phyloP scores from a whole-genome alignment of 768 basidiomycete genomes.

The Tylopilus plumbeoviolaceoides region DNA sequence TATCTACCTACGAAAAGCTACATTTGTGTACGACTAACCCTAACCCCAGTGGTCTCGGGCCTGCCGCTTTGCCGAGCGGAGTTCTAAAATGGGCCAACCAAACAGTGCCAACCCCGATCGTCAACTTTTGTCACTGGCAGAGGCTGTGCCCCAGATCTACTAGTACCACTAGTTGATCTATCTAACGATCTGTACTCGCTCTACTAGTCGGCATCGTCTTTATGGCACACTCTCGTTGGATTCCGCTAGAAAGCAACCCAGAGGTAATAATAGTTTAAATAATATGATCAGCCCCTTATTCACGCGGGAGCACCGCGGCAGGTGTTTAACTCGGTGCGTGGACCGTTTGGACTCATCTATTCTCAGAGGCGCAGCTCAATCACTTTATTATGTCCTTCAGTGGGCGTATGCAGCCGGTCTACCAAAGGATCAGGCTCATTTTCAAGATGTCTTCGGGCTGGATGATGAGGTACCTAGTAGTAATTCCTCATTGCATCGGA shows the following conservation, averaged over 20 bases:
- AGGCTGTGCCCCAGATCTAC: not conserved
- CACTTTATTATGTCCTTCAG: conserved; percentile 27
- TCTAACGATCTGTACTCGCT: not conserved
- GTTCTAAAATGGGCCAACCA: too few species aligned
- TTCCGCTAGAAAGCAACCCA: conserved; percentile 79
- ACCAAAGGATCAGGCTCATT: conserved; percentile 43
- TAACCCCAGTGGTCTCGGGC: too few species aligned
- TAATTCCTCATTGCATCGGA: too few species aligned
- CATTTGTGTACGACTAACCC: too few species aligned
- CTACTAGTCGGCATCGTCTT: not conserved
- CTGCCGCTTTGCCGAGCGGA: too few species aligned
- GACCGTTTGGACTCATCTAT: not conserved
- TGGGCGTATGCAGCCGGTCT: conserved; percentile 74
- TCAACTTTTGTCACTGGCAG: too few species aligned
- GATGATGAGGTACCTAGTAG: conserved; percentile 61
- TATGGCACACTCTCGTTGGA: conserved; percentile 48
- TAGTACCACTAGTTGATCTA: too few species aligned
- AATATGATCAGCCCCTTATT: conserved; percentile 3
- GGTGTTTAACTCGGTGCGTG: conserved; percentile 32
- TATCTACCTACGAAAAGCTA: too few species aligned
- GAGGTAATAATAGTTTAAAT: conserved; percentile 40
- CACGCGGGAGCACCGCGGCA: conserved; percentile 1
- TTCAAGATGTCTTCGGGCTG: conserved; percentile 71
- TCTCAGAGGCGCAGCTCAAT: not conserved
- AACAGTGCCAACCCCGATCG: too few species aligned